These are phyloP conservation scores for Lithohypha guttulata DNA, from an alignment of 2,329 filamentous ascomycete genomes.

Conservation along the genomic window DNA sequence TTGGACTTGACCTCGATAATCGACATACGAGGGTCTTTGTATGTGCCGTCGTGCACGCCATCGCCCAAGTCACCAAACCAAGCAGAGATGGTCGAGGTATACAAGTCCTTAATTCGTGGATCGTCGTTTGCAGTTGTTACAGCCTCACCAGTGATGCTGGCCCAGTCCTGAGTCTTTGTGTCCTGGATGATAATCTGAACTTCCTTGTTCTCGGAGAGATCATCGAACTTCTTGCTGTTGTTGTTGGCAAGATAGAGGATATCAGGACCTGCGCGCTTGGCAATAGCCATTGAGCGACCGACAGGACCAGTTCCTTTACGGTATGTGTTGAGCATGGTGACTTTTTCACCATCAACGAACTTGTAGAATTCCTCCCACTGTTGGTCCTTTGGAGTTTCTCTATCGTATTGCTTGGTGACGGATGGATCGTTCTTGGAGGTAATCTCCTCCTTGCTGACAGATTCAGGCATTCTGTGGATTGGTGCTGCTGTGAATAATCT, in stretches of 20 bases:
- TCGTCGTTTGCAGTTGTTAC: constrained; percentile 34
- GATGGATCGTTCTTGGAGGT: constrained; percentile 36
- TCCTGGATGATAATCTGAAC: constrained; percentile 39
- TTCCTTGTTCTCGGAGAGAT: constrained; percentile 33
- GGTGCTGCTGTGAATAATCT: too few species aligned
- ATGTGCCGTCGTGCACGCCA: constrained; percentile 36
- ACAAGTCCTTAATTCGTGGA: constrained; percentile 40
- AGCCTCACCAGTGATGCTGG: constrained; percentile 35
- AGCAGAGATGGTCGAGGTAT: constrained; percentile 29
- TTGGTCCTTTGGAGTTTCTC: constrained; percentile 31
- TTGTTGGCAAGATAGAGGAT: constrained; percentile 42
- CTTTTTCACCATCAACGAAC: constrained; percentile 36
- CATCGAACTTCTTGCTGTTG: constrained; percentile 38
- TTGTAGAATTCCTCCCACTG: constrained; percentile 40
- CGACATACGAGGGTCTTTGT: constrained; percentile 39
- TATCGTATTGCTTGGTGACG: constrained; percentile 40
- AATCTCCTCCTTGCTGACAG: constrained; percentile 31
- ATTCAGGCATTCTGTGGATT: constrained; percentile 42
- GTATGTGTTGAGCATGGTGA: constrained; percentile 24
- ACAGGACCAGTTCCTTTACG: constrained; percentile 15
- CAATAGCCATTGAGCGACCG: constrained; percentile 39
- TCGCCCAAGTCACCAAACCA: constrained; percentile 44
- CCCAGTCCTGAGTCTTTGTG: constrained; percentile 38
- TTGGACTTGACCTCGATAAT: constrained; percentile 32
- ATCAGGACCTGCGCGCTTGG: constrained; percentile 35